Percentiles rank a stretch among this genome's conserved stretches.
Evolutionary conservation across 192 early-diverging fungal species (phyloP).

Genomic region (Obelidium mucronatum): DNA sequence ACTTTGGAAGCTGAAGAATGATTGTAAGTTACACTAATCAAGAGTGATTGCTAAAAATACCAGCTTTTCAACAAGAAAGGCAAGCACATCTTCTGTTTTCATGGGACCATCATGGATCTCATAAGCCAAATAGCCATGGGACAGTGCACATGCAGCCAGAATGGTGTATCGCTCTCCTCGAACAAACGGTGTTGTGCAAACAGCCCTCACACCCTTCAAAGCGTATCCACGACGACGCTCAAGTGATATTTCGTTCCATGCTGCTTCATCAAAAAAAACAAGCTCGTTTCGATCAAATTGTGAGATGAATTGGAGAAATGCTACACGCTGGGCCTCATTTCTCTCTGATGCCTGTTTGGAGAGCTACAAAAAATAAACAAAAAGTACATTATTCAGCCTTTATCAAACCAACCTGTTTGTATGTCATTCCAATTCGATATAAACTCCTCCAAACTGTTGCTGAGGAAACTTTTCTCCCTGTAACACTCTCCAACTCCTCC

Average conservation of each 20-base stretch:
- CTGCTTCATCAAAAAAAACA: constrained; percentile 18
- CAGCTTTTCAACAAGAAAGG: background rate
- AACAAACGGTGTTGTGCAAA: background rate
- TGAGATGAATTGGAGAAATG: background rate
- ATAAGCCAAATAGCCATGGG: background rate
- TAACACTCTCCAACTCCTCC: background rate
- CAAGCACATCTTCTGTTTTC: background rate
- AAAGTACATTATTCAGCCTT: background rate
- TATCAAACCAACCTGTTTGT: constrained; percentile 1
- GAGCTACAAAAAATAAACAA: background rate
- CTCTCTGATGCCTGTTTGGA: background rate
- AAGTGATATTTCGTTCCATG: background rate
- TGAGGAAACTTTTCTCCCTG: background rate
- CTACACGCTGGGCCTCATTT: background rate
- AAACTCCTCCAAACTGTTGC: background rate
- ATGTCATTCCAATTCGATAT: background rate
- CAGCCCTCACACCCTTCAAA: background rate
- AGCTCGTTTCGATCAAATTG: constrained; percentile 8
- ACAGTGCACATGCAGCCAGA: background rate
- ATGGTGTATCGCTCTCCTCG: background rate
- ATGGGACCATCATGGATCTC: background rate
- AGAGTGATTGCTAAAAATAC: background rate
- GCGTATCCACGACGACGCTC: background rate
- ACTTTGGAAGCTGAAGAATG: background rate
- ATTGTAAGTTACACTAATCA: background rate